These are phyloP conservation scores for Mycena belliarum DNA, from an alignment of 768 basidiomycete genomes.

Conservation along the genomic window DNA sequence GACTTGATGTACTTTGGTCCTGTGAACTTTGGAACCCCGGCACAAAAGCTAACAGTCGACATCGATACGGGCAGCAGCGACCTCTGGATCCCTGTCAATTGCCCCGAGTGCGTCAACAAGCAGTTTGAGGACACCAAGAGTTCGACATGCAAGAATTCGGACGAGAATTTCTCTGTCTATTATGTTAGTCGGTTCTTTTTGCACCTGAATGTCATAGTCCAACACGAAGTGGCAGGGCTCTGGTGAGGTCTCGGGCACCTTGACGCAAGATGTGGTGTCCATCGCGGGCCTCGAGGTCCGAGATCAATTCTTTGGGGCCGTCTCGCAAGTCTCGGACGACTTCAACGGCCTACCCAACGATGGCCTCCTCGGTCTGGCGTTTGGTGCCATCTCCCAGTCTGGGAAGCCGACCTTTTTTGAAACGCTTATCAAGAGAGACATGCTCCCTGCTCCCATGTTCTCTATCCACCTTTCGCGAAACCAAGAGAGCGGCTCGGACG, in stretches of 20 bases:
- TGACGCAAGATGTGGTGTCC: constrained; percentile 52
- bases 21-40: constrained; percentile 44
- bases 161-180: constrained; percentile 35
- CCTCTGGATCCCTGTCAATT: constrained; percentile 21
- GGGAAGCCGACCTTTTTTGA: constrained; percentile 61
- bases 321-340: constrained; percentile 45
- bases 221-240: constrained; percentile 41
- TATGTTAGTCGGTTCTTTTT: constrained; percentile 48
- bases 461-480: constrained; percentile 56
- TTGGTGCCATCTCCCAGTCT: constrained; percentile 52
- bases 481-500: constrained; percentile 48
- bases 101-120: constrained; percentile 36
- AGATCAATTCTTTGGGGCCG: constrained; percentile 60
- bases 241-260: constrained; percentile 50
- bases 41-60: constrained; percentile 54
- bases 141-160: constrained; percentile 39
- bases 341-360: constrained; percentile 53
- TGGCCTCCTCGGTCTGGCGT: constrained; percentile 65
- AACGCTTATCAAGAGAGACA: constrained; percentile 48
- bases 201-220: neutral
- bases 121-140: constrained; percentile 43
- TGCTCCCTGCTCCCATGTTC: constrained; percentile 50
- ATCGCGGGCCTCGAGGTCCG: constrained; percentile 45
- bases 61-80: constrained; percentile 45
- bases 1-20: constrained; percentile 48